Percentiles rank a stretch among this genome's conserved stretches.
Conservation (phyloP, 495 filamentous ascomycete species). For the Trichoderma reesei region DNA sequence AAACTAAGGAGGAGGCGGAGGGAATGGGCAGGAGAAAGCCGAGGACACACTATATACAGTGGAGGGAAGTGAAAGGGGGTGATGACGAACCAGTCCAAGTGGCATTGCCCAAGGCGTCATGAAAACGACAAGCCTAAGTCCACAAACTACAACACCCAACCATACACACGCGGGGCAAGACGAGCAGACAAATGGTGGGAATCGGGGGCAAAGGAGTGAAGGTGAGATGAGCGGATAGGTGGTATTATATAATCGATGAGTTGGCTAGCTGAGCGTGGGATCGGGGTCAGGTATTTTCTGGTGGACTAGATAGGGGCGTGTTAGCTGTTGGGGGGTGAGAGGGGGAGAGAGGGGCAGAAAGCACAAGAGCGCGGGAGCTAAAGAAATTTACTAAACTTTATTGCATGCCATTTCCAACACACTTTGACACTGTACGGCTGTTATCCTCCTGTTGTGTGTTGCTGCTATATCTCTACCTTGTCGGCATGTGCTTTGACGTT, state of each 20-base stretch:
- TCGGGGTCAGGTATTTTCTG: neutral
- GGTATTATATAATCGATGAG: slow-evolving; percentile 4
- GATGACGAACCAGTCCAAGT: neutral
- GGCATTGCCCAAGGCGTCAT: neutral
- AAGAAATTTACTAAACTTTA: slow-evolving; percentile 1
- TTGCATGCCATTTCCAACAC: neutral
- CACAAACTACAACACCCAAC: neutral
- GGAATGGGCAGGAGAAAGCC: too few species aligned
- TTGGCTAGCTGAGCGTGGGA: slow-evolving; percentile 1
- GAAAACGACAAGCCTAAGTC: neutral
- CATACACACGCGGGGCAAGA: neutral
- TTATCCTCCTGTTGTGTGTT: neutral
- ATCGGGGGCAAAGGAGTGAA: neutral
- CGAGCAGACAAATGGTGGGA: neutral
- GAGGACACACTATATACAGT: too few species aligned
- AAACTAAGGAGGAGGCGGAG: slow-evolving; percentile 23
- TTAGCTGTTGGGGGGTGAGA: neutral
- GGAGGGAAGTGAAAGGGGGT: neutral
- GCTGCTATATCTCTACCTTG: neutral
- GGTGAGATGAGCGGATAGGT: neutral
- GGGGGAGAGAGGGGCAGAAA: neutral
- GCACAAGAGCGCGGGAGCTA: neutral
- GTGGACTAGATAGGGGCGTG: neutral
- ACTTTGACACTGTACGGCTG: neutral
- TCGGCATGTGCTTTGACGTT: too few species aligned